Conservation (phyloP, 169 alveolate species). For the Toxoplasma gondii region DNA sequence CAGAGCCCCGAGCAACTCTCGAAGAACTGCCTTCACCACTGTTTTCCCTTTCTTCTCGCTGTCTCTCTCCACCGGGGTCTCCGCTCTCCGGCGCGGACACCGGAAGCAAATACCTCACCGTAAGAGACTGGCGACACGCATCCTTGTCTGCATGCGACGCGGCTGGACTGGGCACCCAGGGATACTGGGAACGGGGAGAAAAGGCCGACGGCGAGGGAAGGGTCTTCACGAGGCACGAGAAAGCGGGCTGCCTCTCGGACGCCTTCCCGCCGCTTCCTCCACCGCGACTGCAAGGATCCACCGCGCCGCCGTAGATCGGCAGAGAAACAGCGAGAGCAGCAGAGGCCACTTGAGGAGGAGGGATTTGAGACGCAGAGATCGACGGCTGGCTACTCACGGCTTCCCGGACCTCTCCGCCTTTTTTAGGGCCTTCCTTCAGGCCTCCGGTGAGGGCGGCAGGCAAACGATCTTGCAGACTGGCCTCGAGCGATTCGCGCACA, state of each 20-base stretch:
- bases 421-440: background rate
- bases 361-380: background rate
- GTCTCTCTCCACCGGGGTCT: background rate
- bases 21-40: background rate
- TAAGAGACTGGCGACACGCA: background rate
- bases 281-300: background rate
- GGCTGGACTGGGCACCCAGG: background rate
- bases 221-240: background rate
- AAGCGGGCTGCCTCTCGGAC: background rate
- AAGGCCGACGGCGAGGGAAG: background rate
- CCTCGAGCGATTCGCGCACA: background rate
- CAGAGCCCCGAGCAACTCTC: background rate
- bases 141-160: background rate
- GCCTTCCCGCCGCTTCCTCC: background rate
- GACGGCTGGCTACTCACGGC: background rate
- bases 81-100: background rate
- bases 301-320: background rate
- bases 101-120: background rate
- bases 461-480: background rate
- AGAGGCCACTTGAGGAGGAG: background rate
- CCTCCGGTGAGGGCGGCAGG: background rate
- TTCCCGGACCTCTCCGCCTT: background rate
- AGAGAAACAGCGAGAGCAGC: background rate
- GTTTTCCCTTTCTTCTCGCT: background rate
- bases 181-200: background rate